Evolutionary conservation across 2,329 filamentous ascomycete species (phyloP), one percentile per base, ranked within the genome.

Genomic region (Cryphonectria parasitica): DNA sequence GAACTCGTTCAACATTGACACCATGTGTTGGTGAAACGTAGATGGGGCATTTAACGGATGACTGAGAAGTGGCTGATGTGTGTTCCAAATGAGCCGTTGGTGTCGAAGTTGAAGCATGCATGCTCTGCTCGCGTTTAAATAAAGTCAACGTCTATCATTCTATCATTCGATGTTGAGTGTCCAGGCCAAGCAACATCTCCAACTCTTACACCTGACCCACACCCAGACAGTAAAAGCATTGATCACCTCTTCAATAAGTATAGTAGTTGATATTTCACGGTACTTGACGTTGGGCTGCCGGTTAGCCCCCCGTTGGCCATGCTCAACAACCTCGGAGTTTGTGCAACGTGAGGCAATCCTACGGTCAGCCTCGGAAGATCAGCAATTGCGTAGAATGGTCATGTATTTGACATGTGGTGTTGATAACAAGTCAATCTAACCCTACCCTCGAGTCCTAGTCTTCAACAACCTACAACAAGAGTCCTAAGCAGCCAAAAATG

Each of bases 1-100:
- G 76, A 88, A 88, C 3, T 81, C 74, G 36, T 85, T 81, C 84
- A 87, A 85, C 36, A 11, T 39, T 11, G 10, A 39, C 3, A 11
- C 36, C 36, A 11, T 39, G 36, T 13, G 36, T 11, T 39, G 11
- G 36, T 39, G 36, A 39, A 39, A 22, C 31, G 15, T 1, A 28
- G 49, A 25, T 2, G 2, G n/a, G 25, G 49, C 5, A 13, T 2
- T 28, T n/a, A 13, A 25, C 13, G 36, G 22, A 25, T 13, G 2
- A 43, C 6, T 17, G 4, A 43, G 7, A 28, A 25, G 49, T 13
- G 49, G 11, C 3, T 0, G 6, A 15, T 15, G 7, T 34, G 13
- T 60, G 1, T 34, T 19, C 17, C 31, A 17, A 4, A 13, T 60
- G 56, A 28, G 17, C 17, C 6, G 56, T 60, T 28, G 11, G 19